Evolutionary conservation across 2,329 filamentous ascomycete species (phyloP).

Genomic region (Aspergillus flavus): DNA sequence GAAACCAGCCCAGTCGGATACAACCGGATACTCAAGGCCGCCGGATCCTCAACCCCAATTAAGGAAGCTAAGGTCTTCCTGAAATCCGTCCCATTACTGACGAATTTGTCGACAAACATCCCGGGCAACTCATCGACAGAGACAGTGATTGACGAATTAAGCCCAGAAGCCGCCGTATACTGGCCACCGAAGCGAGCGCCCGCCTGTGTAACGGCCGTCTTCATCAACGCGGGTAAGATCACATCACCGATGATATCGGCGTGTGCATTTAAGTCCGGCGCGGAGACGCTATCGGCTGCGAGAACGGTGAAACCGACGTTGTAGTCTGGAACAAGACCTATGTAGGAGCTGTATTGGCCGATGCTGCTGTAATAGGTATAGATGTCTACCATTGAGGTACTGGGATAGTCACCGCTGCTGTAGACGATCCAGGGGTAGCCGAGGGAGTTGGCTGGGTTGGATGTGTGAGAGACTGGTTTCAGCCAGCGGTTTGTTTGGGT

Average conservation of each 20-base stretch:
- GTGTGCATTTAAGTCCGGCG: conserved; percentile 26
- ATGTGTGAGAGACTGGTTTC: conserved; percentile 44
- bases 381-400: conserved; percentile 34
- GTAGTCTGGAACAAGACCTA: conserved; percentile 39
- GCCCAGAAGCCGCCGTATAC: not conserved
- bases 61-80: not conserved
- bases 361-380: conserved; percentile 38
- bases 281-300: conserved; percentile 22
- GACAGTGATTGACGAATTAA: not conserved
- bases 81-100: conserved; percentile 8
- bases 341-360: conserved; percentile 36
- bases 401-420: conserved; percentile 19
- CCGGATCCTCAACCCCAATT: not conserved
- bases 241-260: conserved; percentile 32
- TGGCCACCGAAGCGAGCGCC: not conserved
- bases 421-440: conserved; percentile 46
- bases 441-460: conserved; percentile 34
- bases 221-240: conserved; percentile 29
- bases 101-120: conserved; percentile 5
- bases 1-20: conserved; percentile 13
- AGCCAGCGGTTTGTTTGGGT: conserved; percentile 44
- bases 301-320: conserved; percentile 40
- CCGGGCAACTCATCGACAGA: not conserved
- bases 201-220: conserved; percentile 5
- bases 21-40: conserved; percentile 6